Evolutionary conservation across 148 eudicot genomes (phyloP).

Genomic region (Rhododendron griersonianum): DNA sequence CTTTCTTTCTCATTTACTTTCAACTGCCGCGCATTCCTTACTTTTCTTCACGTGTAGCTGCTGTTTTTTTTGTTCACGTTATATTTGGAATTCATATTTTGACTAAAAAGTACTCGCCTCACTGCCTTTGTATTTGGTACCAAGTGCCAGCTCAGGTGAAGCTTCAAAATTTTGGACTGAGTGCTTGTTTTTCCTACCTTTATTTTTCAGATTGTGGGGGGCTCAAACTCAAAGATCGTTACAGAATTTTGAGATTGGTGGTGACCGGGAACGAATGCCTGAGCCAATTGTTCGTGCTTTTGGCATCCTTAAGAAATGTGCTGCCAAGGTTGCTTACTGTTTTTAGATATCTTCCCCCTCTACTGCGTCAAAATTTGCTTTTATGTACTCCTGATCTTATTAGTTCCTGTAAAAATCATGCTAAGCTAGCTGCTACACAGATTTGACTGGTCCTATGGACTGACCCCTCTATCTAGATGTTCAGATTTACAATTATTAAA

Average conservation of each 20-base stretch:
- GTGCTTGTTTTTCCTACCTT: neutral
- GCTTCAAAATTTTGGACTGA: neutral
- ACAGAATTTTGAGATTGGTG: constrained; percentile 97
- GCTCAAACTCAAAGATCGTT: constrained; percentile 97
- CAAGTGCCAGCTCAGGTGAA: neutral
- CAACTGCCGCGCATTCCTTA: neutral
- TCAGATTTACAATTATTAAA: neutral
- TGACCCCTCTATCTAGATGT: neutral
- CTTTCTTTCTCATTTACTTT: constrained; percentile 7
- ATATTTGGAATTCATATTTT: neutral
- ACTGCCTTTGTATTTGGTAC: neutral
- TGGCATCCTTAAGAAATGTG: constrained; percentile 89
- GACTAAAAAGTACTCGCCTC: neutral
- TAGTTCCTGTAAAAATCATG: neutral
- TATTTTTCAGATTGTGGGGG: constrained; percentile 78
- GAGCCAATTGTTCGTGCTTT: constrained; percentile 90
- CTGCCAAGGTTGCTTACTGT: constrained; percentile 66
- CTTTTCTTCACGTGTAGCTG: too few relatives aligned
- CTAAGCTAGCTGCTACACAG: neutral
- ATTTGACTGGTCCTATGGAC: neutral
- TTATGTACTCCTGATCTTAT: neutral
- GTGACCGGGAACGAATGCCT: constrained; percentile 97
- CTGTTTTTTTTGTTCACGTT: neutral
- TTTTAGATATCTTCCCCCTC: neutral
- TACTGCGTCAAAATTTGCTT: neutral